Evolutionary conservation across 148 eudicot species (phyloP), one percentile per base, ranked within the genome.

Genomic region (Heliosperma pusillum): DNA sequence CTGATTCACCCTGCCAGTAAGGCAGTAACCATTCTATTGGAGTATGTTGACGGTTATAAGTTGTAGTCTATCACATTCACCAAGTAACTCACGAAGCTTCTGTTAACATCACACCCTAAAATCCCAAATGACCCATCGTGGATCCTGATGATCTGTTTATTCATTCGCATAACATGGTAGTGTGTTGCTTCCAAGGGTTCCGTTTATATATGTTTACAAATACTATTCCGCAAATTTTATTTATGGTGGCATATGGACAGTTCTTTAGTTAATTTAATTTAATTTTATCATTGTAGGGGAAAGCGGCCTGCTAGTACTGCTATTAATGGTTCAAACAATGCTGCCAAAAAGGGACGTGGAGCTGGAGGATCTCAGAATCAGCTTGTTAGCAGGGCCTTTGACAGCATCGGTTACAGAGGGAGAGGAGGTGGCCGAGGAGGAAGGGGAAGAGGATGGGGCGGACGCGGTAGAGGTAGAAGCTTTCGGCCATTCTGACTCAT

Each of bases 381-480:
- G 77, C 89, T 92, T 64, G 84, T 90, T 22, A 86, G 85, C 76
- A 84, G 87, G 68, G 97, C 94, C 66, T 72, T 92, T 20, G 89
- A 89, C 73, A 87, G 87, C 59, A 79, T 79, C 33, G 74, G 87
- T 57, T 66, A 79, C 62, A 85, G 89, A 29, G 92, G 96, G n/a
- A 81, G 89, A 81, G 70, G 92, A n/a, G 88, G 74, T 5, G 71
- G 89, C 29, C 79, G 89, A 22, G 77, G 90, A 30, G 88, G 93
- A 11, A 74, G 91, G 70, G 92, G 92, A 71, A 75, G 86, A 71
- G 85, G 90, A 20, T 64, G 88, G 74, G 82, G 89, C 55, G 90
- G 92, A 7, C 87, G 92, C 25, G 93, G 97, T 42, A 77, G 99
- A 78, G 93, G 99, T 55, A 87, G 92, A 74, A 81, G 87, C 13